phyloP scores from a whole-genome alignment of 225 moss, liverwort and hornwort genomes.

The Anthoceros angustus region DNA sequence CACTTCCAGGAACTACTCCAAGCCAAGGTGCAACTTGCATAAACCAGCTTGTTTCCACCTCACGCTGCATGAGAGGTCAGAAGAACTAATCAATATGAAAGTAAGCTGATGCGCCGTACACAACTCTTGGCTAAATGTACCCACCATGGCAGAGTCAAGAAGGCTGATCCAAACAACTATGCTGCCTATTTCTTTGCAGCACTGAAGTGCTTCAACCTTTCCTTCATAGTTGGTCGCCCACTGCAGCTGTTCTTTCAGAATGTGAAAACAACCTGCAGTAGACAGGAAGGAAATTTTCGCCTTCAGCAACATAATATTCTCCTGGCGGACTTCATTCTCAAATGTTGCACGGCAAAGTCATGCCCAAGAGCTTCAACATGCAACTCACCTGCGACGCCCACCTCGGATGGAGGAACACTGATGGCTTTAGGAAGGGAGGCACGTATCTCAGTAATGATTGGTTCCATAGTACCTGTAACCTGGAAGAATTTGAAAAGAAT shows the following conservation, averaged over 20 bases:
- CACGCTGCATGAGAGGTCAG: constrained; percentile 39
- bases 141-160: constrained; percentile 90
- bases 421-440: constrained; percentile 55
- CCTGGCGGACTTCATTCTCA: background rate
- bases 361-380: background rate
- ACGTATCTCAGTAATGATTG: constrained; percentile 66
- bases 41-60: constrained; percentile 80
- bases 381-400: constrained; percentile 69
- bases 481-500: constrained; percentile 4
- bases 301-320: too few relatives aligned
- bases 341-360: background rate
- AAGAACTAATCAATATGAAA: too few relatives aligned
- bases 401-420: constrained; percentile 58
- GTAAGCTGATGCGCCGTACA: too few relatives aligned
- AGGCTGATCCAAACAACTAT: constrained; percentile 98
- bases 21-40: constrained; percentile 99
- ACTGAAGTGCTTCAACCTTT: constrained; percentile 57
- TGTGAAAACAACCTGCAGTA: constrained; percentile 64
- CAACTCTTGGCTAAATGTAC: background rate
- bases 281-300: constrained; percentile 1
- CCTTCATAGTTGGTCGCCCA: constrained; percentile 79
- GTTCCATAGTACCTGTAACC: constrained; percentile 54
- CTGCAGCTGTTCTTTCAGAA: constrained; percentile 78
- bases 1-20: constrained; percentile 94
- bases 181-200: constrained; percentile 77